A percentile compares a stretch with the other conserved stretches of the same genome.
Evolutionary conservation across 2,329 filamentous ascomycete species (phyloP).

Genomic region (Pezizomycotina sp.): DNA sequence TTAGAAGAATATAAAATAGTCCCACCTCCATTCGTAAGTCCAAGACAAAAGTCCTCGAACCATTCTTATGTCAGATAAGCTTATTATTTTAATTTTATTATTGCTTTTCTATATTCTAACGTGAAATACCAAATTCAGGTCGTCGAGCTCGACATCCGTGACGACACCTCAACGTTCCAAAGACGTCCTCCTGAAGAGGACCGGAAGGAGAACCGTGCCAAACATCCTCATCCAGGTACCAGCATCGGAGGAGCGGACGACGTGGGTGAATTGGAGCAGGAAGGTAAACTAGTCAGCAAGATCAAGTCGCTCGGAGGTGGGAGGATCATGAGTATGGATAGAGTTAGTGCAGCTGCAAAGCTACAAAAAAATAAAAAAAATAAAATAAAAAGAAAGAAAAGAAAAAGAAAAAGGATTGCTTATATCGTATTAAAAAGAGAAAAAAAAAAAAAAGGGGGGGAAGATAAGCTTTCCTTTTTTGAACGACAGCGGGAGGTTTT

Average conservation of each 20-base stretch:
- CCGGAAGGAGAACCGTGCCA: conserved; percentile 71
- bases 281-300: conserved; percentile 51
- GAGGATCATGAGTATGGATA: conserved; percentile 34
- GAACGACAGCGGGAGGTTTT: no score
- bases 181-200: conserved; percentile 51
- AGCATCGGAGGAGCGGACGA: conserved; percentile 82
- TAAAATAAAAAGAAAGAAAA: no score
- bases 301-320: conserved; percentile 59
- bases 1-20: conserved; percentile 70
- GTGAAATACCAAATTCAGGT: conserved; percentile 34
- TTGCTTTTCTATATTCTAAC: not conserved
- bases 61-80: no score
- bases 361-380: no score
- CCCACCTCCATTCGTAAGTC: conserved; percentile 44
- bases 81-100: no score
- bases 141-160: conserved; percentile 76
- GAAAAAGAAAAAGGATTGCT: no score
- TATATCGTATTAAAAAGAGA: no score
- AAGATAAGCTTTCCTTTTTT: no score
- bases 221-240: conserved; percentile 79
- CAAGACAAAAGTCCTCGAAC: no score
- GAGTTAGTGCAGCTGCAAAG: no score
- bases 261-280: conserved; percentile 51
- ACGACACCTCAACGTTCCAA: conserved; percentile 57
- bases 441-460: no score